These are phyloP conservation scores for Russula earlei DNA, from an alignment of 768 basidiomycete genomes.

Conservation along the genomic window DNA sequence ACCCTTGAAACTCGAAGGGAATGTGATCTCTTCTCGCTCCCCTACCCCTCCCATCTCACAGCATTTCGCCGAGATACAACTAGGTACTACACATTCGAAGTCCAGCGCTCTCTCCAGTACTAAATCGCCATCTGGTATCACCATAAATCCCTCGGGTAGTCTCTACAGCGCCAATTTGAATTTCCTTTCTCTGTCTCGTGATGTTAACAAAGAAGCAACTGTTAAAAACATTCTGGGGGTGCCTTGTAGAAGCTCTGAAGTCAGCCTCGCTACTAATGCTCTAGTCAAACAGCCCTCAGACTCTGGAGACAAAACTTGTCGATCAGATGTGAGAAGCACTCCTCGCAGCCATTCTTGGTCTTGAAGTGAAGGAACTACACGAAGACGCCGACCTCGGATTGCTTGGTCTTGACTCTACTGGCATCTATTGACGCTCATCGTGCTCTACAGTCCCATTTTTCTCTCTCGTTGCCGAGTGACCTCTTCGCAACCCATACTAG, in stretches of 20 bases:
- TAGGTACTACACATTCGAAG: neutral
- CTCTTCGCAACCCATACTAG: constrained; percentile 37
- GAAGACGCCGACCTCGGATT: constrained; percentile 39
- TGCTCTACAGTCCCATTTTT: constrained; percentile 34
- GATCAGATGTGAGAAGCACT: constrained; percentile 28
- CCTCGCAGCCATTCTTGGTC: constrained; percentile 39
- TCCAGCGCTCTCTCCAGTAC: neutral
- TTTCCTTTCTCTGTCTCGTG: neutral
- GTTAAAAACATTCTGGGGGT: neutral
- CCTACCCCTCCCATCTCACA: neutral
- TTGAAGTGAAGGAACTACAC: constrained; percentile 29
- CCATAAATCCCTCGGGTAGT: neutral
- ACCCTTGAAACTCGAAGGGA: neutral
- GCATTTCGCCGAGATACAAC: neutral
- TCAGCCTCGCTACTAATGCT: neutral
- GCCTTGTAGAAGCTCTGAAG: neutral
- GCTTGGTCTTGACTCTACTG: constrained; percentile 56
- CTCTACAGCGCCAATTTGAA: neutral
- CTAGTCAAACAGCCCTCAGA: constrained; percentile 8
- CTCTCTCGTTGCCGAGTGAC: constrained; percentile 34
- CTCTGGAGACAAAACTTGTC: constrained; percentile 6
- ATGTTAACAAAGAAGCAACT: neutral
- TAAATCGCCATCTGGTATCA: neutral
- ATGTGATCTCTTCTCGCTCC: neutral
- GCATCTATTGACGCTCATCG: constrained; percentile 53